phyloP scores from a whole-genome alignment of 805 yeast genomes.

The Saccharomycopsis sp. region DNA sequence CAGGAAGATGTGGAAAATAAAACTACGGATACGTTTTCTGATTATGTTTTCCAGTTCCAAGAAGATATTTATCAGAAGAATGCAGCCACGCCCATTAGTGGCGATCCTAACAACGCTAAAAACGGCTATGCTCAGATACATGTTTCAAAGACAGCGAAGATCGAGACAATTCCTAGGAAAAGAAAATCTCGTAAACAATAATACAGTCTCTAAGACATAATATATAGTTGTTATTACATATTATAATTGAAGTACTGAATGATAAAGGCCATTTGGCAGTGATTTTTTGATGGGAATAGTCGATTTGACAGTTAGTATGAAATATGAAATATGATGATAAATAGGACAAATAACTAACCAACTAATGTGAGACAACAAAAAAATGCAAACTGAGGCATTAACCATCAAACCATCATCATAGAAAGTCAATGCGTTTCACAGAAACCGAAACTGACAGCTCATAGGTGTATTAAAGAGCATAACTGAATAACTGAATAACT shows the following conservation, averaged over 20 bases:
- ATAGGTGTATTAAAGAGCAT: too few species aligned
- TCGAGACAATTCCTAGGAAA: neutral
- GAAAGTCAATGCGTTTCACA: too few species aligned
- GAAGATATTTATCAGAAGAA: neutral
- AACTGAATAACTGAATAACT: too few species aligned
- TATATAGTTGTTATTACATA: too few species aligned
- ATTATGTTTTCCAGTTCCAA: neutral
- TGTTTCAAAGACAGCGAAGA: neutral
- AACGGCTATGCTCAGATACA: neutral
- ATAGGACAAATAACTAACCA: neutral
- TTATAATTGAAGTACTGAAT: too few species aligned
- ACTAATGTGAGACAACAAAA: neutral
- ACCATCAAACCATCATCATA: neutral
- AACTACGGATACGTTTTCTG: neutral
- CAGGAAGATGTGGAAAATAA: neutral
- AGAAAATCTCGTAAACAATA: slow-evolving; percentile 1
- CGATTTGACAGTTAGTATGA: neutral
- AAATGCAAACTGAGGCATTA: neutral
- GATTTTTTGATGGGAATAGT: too few species aligned
- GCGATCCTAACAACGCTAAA: neutral
- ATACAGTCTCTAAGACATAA: neutral
- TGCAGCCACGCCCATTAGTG: too few species aligned
- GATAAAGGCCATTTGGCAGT: too few species aligned
- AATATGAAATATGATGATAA: neutral
- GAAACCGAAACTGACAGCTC: too few species aligned